phyloP scores from a whole-genome alignment of 2,329 filamentous ascomycete species.

The Neonectria punicea region DNA sequence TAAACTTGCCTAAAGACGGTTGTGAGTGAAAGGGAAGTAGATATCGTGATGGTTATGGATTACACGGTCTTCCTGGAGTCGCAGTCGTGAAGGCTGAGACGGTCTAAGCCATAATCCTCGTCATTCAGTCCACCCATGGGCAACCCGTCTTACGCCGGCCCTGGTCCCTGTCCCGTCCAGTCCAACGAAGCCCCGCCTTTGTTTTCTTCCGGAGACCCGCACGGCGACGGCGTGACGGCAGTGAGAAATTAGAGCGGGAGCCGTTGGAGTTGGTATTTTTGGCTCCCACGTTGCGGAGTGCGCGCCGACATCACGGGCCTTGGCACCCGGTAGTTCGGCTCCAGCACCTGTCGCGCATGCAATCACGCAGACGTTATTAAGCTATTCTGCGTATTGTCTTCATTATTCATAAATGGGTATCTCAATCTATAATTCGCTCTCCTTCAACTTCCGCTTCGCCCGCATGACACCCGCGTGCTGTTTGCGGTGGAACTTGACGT shows the following conservation, averaged over 20 bases:
- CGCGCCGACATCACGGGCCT: not conserved
- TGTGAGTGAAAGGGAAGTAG: no score
- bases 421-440: constrained; percentile 36
- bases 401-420: constrained; percentile 36
- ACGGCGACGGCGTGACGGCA: not conserved
- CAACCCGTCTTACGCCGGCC: not conserved
- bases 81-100: not conserved
- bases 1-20: not conserved
- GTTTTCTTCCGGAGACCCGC: not conserved
- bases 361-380: not conserved
- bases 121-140: not conserved
- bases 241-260: not conserved
- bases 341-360: not conserved
- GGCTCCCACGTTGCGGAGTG: not conserved
- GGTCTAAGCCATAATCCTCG: not conserved
- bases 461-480: constrained; percentile 50
- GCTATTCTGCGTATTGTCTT: not conserved
- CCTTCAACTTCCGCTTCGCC: constrained; percentile 39
- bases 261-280: not conserved
- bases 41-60: no score
- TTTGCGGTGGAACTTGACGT: constrained; percentile 56
- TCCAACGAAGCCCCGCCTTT: not conserved
- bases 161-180: not conserved
- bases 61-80: not conserved
- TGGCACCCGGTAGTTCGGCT: not conserved